Evolutionary conservation across 106 monocot species (phyloP).

Genomic region (Cymbidium sinense): DNA sequence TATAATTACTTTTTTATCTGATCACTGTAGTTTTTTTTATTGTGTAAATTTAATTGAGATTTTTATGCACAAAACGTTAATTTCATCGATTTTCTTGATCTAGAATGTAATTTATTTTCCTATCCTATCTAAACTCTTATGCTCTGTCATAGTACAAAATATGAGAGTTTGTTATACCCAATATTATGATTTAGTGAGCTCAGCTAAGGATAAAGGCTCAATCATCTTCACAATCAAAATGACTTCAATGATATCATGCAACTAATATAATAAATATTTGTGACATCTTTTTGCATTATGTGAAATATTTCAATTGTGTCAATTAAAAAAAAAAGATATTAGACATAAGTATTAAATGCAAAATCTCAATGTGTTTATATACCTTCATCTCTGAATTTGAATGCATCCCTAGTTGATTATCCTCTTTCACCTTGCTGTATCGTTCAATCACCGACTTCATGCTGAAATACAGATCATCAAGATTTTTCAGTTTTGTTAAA

Average conservation of each 20-base stretch:
- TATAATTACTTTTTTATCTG: too few relatives aligned
- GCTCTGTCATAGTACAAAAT: not conserved
- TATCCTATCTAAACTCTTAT: not conserved
- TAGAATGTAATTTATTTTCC: too few relatives aligned
- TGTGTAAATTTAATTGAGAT: too few relatives aligned
- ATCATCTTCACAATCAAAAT: not conserved
- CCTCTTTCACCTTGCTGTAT: constrained; percentile 29
- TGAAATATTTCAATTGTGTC: too few relatives aligned
- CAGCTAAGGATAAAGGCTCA: not conserved
- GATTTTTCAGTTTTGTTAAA: not conserved
- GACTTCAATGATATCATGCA: not conserved
- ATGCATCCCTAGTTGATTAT: constrained; percentile 6
- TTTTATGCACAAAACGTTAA: too few relatives aligned
- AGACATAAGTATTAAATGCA: not conserved
- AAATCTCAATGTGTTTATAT: not conserved
- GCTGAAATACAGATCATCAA: constrained; percentile 11
- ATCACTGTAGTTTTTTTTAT: too few relatives aligned
- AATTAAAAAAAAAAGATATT: too few relatives aligned
- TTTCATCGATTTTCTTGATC: too few relatives aligned
- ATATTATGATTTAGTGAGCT: not conserved
- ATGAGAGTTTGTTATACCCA: not conserved
- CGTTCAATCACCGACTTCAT: constrained; percentile 29
- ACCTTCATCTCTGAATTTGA: constrained; percentile 22
- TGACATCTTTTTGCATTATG: not conserved
- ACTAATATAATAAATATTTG: not conserved